Base-by-base conservation (phyloP, 1,284 basidiomycete species). In the Cryptococcus depauperatus region DNA sequence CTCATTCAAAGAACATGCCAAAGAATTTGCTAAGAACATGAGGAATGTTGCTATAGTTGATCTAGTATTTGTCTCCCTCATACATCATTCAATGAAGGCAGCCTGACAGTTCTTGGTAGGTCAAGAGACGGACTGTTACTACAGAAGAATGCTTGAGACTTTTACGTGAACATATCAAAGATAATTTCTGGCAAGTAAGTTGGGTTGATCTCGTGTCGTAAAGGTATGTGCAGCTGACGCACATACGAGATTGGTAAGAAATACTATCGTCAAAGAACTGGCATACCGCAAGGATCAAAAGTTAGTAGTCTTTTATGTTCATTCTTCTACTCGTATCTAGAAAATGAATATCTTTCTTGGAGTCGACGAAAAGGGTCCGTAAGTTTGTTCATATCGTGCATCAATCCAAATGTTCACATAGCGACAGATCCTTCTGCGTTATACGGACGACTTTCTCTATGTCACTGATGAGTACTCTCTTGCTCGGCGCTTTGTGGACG, bases 251-350 rank as follows among this genome's bases (percentile, higher is more conserved):
- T 68, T 5, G 66, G 61, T 5, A 50, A 42, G 39, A 51, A 59
- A 34, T 52, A 55, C 19, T 70, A 48, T 37, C 57, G 84, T 2
- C 95, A 98, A 68, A 78, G 78, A 7, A 78, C 87, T 10, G 95
- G 95, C 0, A 97, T 98, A 25, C 91, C 95, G 0, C 95, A 98
- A 66, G 95, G 95, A 13, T 96, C 91, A 0, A 80, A 89, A 22
- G 71, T 98, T 23, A 95, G 90, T 5, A 81, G 85, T 1, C 63
- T 97, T 25, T 72, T 99, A 1, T 99, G 95, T 63, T 85, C 85
- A 1, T 85, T 91, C 68, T 95, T 91, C 68, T 97, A 97, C 53
- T 91, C 89, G 1, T 82, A 92, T 58, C 75, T 98, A 55, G 95
- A 97, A 68, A 75, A 72, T 22, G 73, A 68, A 5, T 74, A 79